Conservation (phyloP, 2,329 filamentous ascomycete genomes). For the Domatiomyces globalis region DNA sequence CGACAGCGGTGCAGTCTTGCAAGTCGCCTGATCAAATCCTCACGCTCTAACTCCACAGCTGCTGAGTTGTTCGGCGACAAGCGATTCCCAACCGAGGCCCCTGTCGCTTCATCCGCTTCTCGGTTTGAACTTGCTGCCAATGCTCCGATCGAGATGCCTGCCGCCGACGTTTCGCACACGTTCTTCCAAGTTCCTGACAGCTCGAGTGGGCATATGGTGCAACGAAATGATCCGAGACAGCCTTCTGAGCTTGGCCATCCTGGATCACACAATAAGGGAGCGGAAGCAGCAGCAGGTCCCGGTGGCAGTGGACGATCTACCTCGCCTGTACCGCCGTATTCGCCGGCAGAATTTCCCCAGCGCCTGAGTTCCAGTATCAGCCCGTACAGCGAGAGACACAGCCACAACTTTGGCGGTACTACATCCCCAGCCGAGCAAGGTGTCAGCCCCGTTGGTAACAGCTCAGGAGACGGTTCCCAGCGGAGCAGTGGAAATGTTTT, state of each 20-base stretch:
- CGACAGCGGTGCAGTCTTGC: conserved; percentile 8
- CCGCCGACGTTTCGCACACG: conserved; percentile 12
- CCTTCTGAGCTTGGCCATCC: conserved; percentile 14
- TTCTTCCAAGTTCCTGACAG: conserved; percentile 8
- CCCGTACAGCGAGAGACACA: conserved; percentile 12
- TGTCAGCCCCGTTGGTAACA: conserved; percentile 14
- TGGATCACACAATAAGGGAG: conserved; percentile 8
- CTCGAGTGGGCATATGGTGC: conserved; percentile 1
- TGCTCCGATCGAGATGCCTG: conserved; percentile 17
- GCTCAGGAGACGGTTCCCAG: conserved; percentile 7
- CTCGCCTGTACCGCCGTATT: conserved; percentile 17
- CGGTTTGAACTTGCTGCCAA: conserved; percentile 15
- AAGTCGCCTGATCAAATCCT: conserved; percentile 5
- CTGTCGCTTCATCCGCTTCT: conserved; percentile 15
- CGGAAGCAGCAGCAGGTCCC: conserved; percentile 4
- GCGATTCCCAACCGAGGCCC: conserved; percentile 18
- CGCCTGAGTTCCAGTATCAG: conserved; percentile 13
- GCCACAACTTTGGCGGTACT: conserved; percentile 10
- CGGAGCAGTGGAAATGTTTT: conserved; percentile 6
- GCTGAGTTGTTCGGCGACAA: conserved; percentile 19
- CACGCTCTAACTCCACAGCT: conserved; percentile 11
- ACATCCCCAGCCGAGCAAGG: conserved; percentile 12
- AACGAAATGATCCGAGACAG: conserved; percentile 12
- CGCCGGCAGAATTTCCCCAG: conserved; percentile 9
- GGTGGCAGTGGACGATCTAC: conserved; percentile 6